Evolutionary conservation across 495 filamentous ascomycete genomes (phyloP).

Genomic region (Delitschia confertaspora): DNA sequence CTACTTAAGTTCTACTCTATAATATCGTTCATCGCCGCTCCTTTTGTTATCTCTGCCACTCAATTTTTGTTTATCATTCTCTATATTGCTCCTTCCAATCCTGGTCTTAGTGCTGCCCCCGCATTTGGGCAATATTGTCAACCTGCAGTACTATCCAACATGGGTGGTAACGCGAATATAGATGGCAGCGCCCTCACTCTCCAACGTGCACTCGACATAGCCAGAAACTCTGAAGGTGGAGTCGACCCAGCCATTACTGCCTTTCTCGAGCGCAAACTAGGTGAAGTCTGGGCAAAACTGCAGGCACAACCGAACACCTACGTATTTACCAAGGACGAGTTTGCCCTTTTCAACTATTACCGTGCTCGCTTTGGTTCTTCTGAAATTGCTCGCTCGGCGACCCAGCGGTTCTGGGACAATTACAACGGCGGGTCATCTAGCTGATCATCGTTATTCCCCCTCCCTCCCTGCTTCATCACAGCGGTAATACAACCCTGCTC

Average conservation of each 20-base stretch:
- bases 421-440: constrained; percentile 32
- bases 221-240: constrained; percentile 52
- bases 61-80: neutral
- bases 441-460: no score
- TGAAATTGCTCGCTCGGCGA: constrained; percentile 38
- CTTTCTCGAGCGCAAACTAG: constrained; percentile 49
- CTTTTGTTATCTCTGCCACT: neutral
- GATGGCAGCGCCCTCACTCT: constrained; percentile 36
- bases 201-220: constrained; percentile 54
- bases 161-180: constrained; percentile 31
- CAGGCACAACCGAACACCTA: constrained; percentile 51
- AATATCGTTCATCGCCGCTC: no score
- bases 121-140: constrained; percentile 13
- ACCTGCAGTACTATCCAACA: constrained; percentile 14
- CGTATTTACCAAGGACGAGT: constrained; percentile 60
- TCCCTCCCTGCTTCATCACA: no score
- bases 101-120: constrained; percentile 11
- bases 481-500: no score
- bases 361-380: constrained; percentile 47
- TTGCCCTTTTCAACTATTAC: constrained; percentile 71
- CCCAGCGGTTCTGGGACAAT: constrained; percentile 45
- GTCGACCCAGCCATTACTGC: constrained; percentile 43
- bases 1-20: constrained; percentile 7
- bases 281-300: constrained; percentile 54
- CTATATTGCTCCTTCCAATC: constrained; percentile 2